Evolutionary conservation across 495 filamentous ascomycete species (phyloP).

Genomic region (Penicillium egyptiacum): DNA sequence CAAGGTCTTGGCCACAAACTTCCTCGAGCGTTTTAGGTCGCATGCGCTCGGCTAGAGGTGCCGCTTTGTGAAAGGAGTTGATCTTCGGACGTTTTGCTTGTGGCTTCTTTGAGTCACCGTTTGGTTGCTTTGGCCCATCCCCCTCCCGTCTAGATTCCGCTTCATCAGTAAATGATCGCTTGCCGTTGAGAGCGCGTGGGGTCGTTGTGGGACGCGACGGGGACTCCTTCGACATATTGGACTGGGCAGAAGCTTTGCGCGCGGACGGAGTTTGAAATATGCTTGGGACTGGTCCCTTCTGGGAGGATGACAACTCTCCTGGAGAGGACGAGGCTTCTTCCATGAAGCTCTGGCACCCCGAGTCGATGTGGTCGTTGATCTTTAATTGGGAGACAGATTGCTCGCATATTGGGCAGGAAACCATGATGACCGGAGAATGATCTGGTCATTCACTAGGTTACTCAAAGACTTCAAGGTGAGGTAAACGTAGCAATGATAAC

Average conservation of each 20-base stretch:
- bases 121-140: constrained; percentile 16
- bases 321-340: constrained; percentile 42
- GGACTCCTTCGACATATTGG: constrained; percentile 24
- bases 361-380: constrained; percentile 94
- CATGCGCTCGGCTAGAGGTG: constrained; percentile 92
- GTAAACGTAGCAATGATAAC: not conserved
- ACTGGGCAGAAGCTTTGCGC: constrained; percentile 35
- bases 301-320: constrained; percentile 43
- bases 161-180: constrained; percentile 35
- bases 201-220: constrained; percentile 26
- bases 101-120: constrained; percentile 30
- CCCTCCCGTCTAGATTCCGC: constrained; percentile 22
- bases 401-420: constrained; percentile 84
- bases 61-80: constrained; percentile 62
- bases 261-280: constrained; percentile 78
- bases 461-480: not conserved
- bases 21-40: constrained; percentile 81
- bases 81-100: constrained; percentile 61
- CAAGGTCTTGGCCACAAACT: constrained; percentile 87
- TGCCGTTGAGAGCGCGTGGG: constrained; percentile 35
- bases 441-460: constrained; percentile 1
- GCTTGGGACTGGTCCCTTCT: constrained; percentile 56
- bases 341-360: constrained; percentile 66
- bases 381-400: constrained; percentile 69
- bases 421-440: constrained; percentile 49